Base-by-base conservation (phyloP, 371 early-diverging fungal species). In the Chytridium lagenaria region DNA sequence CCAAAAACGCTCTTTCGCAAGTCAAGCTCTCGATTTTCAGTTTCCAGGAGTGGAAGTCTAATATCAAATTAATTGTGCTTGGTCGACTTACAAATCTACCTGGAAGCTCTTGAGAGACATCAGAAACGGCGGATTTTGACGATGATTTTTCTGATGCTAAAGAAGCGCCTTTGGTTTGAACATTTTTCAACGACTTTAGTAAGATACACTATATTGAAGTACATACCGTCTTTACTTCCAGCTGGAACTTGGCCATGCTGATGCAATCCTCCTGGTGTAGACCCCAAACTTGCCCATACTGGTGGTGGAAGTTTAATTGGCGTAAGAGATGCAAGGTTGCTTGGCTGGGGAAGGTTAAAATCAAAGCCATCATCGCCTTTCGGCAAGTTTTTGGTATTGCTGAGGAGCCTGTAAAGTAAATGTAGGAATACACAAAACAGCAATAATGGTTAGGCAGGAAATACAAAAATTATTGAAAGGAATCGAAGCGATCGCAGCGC, bases 11-110 rank as follows among this genome's bases (percentile, higher is more conserved):
- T 39, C 75, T 59, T 66, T 84, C 85, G 28, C 63, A 76, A 0
- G 78, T 73, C 1, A 84, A 75, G 33, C 70, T 76, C 28, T 81
- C 81, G 67, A 84, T 77, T 72, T 81, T 82, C 49, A 84, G 77
- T 7, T 79, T 76, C 84, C 80, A 80, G 3, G 81, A 59, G 49
- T 76, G 77, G 59, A 81, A 75, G 63, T 84, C 82, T 70, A 66
- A 23, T 61, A 12, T 7, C 44, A 44, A 12, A 7, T 44, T 19
- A 44, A 44, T 12, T 19, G 44, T 12, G 7, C 19, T 12, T 7
- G 19, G 19, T 68, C 22, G 26, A 50, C 68, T 10, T 23, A 50
- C 2, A 40, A 33, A 51, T 44, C 33, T 34, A 63, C 63, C 50
- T 30, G 31, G 61, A 44, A 55, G 59, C 59, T 70, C 59, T 33